phyloP scores from a whole-genome alignment of 139 green algal genomes.

The Chlorella sp. region DNA sequence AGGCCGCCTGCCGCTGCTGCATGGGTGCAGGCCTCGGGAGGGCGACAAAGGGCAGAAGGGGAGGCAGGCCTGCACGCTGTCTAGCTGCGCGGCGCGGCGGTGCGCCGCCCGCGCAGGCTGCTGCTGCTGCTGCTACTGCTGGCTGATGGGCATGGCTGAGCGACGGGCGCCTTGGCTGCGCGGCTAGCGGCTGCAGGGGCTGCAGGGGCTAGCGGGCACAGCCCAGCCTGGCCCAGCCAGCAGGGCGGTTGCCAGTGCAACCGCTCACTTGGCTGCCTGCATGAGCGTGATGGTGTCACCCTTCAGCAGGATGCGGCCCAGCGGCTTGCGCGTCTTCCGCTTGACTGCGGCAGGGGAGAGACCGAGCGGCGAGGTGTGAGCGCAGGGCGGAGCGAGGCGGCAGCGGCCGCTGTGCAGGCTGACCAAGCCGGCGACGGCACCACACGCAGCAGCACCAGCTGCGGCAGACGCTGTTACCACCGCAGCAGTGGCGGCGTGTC shows the following conservation, averaged over 20 bases:
- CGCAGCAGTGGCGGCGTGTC: too few relatives aligned
- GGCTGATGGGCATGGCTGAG: background rate
- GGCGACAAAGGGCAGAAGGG: background rate
- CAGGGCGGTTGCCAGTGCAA: background rate
- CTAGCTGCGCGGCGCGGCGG: background rate
- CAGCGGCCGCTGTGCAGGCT: background rate
- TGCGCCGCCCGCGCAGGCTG: background rate
- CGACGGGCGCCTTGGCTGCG: background rate
- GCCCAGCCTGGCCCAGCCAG: background rate
- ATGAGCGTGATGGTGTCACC: constrained; percentile 99
- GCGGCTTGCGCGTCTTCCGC: constrained; percentile 88
- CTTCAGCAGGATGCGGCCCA: constrained; percentile 98
- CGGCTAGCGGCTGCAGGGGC: too few relatives aligned
- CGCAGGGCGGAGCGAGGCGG: background rate
- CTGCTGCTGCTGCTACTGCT: background rate
- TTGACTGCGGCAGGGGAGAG: constrained; percentile 67
- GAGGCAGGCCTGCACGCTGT: background rate
- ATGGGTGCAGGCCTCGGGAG: background rate
- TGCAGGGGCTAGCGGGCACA: too few relatives aligned
- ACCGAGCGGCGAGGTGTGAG: background rate
- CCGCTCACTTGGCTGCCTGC: constrained; percentile 68
- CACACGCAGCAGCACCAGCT: too few relatives aligned
- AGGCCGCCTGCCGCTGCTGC: background rate
- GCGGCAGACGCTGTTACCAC: too few relatives aligned
- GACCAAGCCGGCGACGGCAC: too few relatives aligned